Conservation (phyloP, 148 eudicot genomes). For the Rheum nobile region DNA sequence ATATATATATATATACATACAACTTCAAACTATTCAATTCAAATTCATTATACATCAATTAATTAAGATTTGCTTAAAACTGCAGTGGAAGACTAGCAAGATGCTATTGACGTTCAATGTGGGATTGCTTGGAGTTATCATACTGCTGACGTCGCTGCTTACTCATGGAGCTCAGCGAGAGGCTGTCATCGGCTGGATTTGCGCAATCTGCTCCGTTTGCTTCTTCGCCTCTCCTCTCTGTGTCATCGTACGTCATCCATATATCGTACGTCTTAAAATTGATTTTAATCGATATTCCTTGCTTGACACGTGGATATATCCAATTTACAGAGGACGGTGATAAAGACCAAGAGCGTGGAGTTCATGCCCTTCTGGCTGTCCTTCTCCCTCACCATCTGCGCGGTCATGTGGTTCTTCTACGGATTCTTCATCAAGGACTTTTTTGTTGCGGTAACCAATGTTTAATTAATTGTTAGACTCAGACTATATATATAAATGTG, state of each 20-base stretch:
- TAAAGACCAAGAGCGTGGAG: slow-evolving; percentile 62
- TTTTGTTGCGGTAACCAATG: slow-evolving; percentile 31
- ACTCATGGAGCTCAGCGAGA: slow-evolving; percentile 29
- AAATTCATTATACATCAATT: neutral
- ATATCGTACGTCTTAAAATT: too few species aligned
- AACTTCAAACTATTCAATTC: neutral
- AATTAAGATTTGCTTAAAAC: neutral
- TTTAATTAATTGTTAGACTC: too few species aligned
- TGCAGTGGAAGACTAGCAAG: neutral
- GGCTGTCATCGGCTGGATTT: slow-evolving; percentile 53
- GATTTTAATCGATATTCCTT: too few species aligned
- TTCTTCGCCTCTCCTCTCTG: slow-evolving; percentile 67
- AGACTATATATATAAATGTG: too few species aligned
- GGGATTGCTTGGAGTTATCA: slow-evolving; percentile 37
- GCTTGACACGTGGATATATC: too few species aligned
- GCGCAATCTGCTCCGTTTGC: slow-evolving; percentile 37
- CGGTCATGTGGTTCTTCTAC: slow-evolving; percentile 66
- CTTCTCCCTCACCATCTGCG: slow-evolving; percentile 49
- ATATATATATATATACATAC: too few species aligned
- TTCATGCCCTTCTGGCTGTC: slow-evolving; percentile 70
- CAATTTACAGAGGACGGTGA: slow-evolving; percentile 43
- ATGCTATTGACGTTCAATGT: slow-evolving; percentile 32
- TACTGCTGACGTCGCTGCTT: slow-evolving; percentile 29
- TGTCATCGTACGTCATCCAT: slow-evolving; percentile 33
- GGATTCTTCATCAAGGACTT: slow-evolving; percentile 46